Evolutionary conservation across 2,329 filamentous ascomycete genomes (phyloP).

Genomic region (Botryosphaeria dothidea): DNA sequence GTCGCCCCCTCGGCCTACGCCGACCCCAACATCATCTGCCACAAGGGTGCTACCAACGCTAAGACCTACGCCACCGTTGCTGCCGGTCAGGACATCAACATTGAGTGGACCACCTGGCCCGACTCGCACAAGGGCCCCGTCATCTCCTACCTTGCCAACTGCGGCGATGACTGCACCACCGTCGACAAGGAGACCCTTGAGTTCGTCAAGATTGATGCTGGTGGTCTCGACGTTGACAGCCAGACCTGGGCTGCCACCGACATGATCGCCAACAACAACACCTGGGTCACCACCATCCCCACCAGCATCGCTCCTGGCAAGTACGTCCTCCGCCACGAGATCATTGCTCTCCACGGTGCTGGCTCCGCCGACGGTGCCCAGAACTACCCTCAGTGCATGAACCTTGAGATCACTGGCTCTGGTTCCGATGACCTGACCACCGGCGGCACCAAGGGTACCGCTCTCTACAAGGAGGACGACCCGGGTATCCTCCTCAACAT

Average conservation of each 20-base stretch:
- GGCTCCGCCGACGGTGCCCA: slow-evolving; percentile 45
- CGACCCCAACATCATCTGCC: slow-evolving; percentile 61
- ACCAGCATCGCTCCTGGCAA: slow-evolving; percentile 55
- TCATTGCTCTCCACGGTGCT: slow-evolving; percentile 61
- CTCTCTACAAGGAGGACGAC: slow-evolving; percentile 59
- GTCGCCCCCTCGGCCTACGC: slow-evolving; percentile 51
- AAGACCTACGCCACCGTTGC: slow-evolving; percentile 55
- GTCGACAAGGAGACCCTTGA: slow-evolving; percentile 56
- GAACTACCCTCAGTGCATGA: slow-evolving; percentile 54
- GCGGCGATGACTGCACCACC: slow-evolving; percentile 55
- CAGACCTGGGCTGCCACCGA: slow-evolving; percentile 58
- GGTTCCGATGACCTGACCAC: slow-evolving; percentile 49
- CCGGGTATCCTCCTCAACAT: slow-evolving; percentile 62
- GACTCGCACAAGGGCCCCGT: slow-evolving; percentile 64
- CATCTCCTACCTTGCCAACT: slow-evolving; percentile 64
- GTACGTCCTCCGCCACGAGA: slow-evolving; percentile 62
- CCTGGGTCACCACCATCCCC: slow-evolving; percentile 55
- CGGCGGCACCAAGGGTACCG: slow-evolving; percentile 52
- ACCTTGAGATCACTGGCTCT: slow-evolving; percentile 59
- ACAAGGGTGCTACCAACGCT: slow-evolving; percentile 57
- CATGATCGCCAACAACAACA: slow-evolving; percentile 49
- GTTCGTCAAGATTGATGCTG: slow-evolving; percentile 65
- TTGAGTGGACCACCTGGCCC: slow-evolving; percentile 69
- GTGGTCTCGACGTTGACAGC: slow-evolving; percentile 51
- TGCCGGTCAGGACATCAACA: slow-evolving; percentile 60